These are phyloP conservation scores for Oropetium thomaeum DNA, from an alignment of 176 grass and related monocot species.

Conservation along the genomic window DNA sequence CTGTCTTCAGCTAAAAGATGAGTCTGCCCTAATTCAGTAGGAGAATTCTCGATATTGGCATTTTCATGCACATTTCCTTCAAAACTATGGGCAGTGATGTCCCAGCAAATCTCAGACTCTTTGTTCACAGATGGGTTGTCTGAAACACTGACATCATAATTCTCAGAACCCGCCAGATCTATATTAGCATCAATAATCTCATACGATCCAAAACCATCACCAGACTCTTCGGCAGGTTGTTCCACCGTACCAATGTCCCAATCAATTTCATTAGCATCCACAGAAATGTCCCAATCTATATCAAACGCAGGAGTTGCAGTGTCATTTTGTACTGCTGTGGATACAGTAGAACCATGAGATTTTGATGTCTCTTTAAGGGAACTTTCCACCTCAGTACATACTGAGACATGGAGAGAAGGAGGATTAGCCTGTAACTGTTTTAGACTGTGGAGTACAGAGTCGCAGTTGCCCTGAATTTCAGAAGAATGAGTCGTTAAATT, in stretches of 20 bases:
- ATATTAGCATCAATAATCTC: conserved; percentile 80
- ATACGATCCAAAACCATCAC: conserved; percentile 57
- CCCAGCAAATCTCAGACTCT: conserved; percentile 74
- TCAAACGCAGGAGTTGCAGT: conserved; percentile 41
- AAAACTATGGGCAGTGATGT: conserved; percentile 56
- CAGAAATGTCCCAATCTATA: conserved; percentile 93
- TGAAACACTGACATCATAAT: conserved; percentile 35
- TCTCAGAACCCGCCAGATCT: conserved; percentile 59
- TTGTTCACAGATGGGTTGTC: conserved; percentile 38
- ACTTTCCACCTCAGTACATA: conserved; percentile 59
- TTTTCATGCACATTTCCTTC: conserved; percentile 29
- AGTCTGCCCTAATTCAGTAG: conserved; percentile 40
- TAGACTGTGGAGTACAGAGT: conserved; percentile 55
- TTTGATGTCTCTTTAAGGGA: conserved; percentile 48
- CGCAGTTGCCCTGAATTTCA: conserved; percentile 50
- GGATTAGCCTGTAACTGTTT: conserved; percentile 61
- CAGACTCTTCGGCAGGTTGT: conserved; percentile 64
- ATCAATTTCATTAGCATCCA: conserved; percentile 78
- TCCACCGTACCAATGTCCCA: conserved; percentile 84
- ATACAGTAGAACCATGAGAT: conserved; percentile 24
- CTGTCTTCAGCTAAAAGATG: conserved; percentile 48
- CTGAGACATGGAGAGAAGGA: conserved; percentile 70
- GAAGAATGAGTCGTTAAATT: conserved; percentile 32
- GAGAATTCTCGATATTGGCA: conserved; percentile 29
- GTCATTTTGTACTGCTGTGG: conserved; percentile 31